Evolutionary conservation across 129 eudicot species (phyloP).

Genomic region (Centaurea solstitialis): DNA sequence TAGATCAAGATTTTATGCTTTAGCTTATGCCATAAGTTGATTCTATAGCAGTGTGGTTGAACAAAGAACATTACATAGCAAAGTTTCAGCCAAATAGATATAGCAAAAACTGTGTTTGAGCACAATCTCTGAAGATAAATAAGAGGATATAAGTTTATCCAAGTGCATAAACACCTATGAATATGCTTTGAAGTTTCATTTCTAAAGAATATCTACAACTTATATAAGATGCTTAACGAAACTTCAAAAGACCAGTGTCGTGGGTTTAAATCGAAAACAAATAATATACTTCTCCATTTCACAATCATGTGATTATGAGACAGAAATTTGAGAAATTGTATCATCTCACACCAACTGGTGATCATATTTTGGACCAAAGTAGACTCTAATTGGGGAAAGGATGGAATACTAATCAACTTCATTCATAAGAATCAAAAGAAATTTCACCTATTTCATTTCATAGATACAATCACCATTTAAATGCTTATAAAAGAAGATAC

Average conservation of each 20-base stretch:
- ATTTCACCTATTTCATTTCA: not conserved
- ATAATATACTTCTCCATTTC: no score
- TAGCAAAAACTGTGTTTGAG: not conserved
- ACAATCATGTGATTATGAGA: not conserved
- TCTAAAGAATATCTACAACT: not conserved
- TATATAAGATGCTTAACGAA: not conserved
- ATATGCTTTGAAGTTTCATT: not conserved
- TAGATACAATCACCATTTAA: not conserved
- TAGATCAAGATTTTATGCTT: not conserved
- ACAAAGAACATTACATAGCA: not conserved
- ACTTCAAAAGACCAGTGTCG: not conserved
- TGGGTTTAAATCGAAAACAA: not conserved
- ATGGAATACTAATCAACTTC: not conserved
- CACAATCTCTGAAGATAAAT: not conserved
- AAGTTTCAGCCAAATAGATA: not conserved
- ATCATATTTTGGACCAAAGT: not conserved
- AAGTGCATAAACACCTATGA: not conserved
- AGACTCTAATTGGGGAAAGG: not conserved
- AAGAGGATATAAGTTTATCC: not conserved
- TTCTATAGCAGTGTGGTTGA: not conserved
- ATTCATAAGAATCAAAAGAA: not conserved
- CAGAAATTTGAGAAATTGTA: not conserved
- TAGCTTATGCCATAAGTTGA: not conserved
- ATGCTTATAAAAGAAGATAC: slow-evolving; percentile 2
- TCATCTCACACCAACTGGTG: not conserved